Percentiles rank a stretch among this genome's conserved stretches.
phyloP scores from a whole-genome alignment of 495 filamentous ascomycete genomes.

The Xylaria curta region DNA sequence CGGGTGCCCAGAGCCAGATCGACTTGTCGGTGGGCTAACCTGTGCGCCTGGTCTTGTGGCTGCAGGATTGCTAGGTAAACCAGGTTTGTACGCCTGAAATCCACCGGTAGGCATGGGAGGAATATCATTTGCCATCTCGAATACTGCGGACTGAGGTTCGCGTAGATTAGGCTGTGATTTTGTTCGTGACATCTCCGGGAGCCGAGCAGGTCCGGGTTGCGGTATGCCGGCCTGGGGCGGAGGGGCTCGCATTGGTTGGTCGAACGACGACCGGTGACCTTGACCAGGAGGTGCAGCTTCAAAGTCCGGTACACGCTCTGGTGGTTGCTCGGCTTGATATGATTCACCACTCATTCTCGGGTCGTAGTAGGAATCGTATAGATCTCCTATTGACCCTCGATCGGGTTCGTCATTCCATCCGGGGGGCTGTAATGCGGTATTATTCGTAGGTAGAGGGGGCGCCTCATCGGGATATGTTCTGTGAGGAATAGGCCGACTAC shows the following conservation, averaged over 20 bases:
- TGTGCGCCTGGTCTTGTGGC: conserved; percentile 36
- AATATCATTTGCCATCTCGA: conserved; percentile 72
- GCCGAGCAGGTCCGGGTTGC: conserved; percentile 50
- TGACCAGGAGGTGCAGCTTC: conserved; percentile 62
- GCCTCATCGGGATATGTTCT: conserved; percentile 52
- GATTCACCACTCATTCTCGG: conserved; percentile 39
- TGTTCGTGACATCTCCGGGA: conserved; percentile 57
- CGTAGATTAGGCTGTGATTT: conserved; percentile 74
- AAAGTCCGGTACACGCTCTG: conserved; percentile 74
- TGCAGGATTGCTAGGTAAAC: conserved; percentile 40
- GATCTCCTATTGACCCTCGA: conserved; percentile 53
- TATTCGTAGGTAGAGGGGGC: conserved; percentile 43
- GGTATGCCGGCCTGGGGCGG: conserved; percentile 40
- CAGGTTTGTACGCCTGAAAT: conserved; percentile 47
- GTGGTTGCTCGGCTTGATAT: conserved; percentile 46
- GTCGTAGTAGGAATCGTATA: conserved; percentile 65
- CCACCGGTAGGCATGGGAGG: conserved; percentile 55
- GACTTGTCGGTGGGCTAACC: conserved; percentile 34
- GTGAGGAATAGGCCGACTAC: conserved; percentile 52
- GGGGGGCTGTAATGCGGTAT: conserved; percentile 34
- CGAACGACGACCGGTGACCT: conserved; percentile 55
- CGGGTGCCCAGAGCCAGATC: conserved; percentile 63
- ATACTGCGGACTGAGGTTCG: conserved; percentile 66
- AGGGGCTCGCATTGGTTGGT: conserved; percentile 48
- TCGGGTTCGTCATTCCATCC: conserved; percentile 41